Evolutionary conservation across 73 alveolate species (phyloP).

Genomic region (Stentor coeruleus): DNA sequence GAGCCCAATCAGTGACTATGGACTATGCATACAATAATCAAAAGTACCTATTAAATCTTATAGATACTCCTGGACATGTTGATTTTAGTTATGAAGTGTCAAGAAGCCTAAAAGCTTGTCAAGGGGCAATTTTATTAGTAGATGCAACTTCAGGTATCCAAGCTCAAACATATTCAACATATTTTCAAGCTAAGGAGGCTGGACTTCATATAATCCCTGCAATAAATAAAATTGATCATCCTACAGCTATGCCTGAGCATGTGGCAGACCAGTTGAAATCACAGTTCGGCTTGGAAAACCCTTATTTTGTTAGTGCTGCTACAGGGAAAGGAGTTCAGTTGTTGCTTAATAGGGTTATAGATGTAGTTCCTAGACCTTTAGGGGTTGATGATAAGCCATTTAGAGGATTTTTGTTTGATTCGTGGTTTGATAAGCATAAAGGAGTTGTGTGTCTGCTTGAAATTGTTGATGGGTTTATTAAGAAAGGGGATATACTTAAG

Average conservation of each 20-base stretch:
- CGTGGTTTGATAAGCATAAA: slow-evolving; percentile 49
- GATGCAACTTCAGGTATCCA: slow-evolving; percentile 91
- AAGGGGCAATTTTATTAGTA: slow-evolving; percentile 85
- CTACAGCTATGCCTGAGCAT: slow-evolving; percentile 65
- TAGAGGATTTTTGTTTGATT: slow-evolving; percentile 35
- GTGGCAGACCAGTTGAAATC: slow-evolving; percentile 43
- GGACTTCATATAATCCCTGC: slow-evolving; percentile 68
- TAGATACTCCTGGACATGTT: slow-evolving; percentile 97
- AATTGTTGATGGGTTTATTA: slow-evolving; percentile 36
- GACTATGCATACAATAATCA: slow-evolving; percentile 44
- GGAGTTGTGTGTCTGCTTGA: slow-evolving; percentile 46
- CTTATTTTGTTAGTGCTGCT: slow-evolving; percentile 65
- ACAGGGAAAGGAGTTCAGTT: slow-evolving; percentile 72
- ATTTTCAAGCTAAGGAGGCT: slow-evolving; percentile 67
- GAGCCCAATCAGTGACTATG: slow-evolving; percentile 90
- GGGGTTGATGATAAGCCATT: slow-evolving; percentile 8
- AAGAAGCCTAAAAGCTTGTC: slow-evolving; percentile 87
- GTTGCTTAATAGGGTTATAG: slow-evolving; percentile 55
- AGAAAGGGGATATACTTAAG: slow-evolving; percentile 41
- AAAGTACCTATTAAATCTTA: slow-evolving; percentile 70
- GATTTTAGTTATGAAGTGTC: slow-evolving; percentile 93
- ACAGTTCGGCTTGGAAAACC: slow-evolving; percentile 44
- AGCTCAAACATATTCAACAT: slow-evolving; percentile 89
- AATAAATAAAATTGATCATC: slow-evolving; percentile 76
- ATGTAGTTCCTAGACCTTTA: slow-evolving; percentile 70